These are phyloP conservation scores for Hortiboletus rubellus DNA, from an alignment of 1,284 basidiomycete genomes.

Conservation along the genomic window DNA sequence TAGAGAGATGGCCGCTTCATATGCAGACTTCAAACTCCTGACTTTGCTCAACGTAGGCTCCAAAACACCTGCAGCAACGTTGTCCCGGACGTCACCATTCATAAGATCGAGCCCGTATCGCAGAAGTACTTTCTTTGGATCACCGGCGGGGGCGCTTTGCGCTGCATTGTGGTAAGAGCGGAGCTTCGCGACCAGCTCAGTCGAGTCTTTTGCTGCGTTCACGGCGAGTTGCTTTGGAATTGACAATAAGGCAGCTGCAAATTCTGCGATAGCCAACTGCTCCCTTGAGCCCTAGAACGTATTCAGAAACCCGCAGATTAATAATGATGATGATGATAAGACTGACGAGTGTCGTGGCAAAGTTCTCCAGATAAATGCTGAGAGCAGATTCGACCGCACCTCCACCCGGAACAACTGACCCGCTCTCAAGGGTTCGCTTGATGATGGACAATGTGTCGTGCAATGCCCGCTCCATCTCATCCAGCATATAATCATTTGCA, in stretches of 20 bases:
- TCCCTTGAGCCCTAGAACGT: constrained; percentile 85
- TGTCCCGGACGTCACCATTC: constrained; percentile 94
- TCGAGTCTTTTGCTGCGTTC: constrained; percentile 98
- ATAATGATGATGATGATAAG: neutral
- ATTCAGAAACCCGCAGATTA: constrained; percentile 9
- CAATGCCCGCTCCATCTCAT: constrained; percentile 98
- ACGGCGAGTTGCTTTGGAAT: constrained; percentile 98
- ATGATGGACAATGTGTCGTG: constrained; percentile 96
- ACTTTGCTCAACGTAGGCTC: constrained; percentile 99
- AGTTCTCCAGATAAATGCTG: constrained; percentile 98
- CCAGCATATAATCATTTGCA: constrained; percentile 99
- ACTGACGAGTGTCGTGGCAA: constrained; percentile 92
- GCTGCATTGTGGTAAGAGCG: constrained; percentile 97
- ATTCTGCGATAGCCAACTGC: constrained; percentile 98
- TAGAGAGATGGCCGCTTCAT: constrained; percentile 95
- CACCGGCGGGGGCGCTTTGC: constrained; percentile 85
- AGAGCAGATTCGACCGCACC: constrained; percentile 97
- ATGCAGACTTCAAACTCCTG: constrained; percentile 93
- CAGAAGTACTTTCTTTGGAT: constrained; percentile 94
- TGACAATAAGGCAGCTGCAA: constrained; percentile 88
- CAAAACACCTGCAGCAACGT: constrained; percentile 89
- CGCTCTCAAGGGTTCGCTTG: constrained; percentile 97
- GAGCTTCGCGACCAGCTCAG: constrained; percentile 95
- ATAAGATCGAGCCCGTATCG: constrained; percentile 95
- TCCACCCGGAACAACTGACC: constrained; percentile 94